phyloP scores from a whole-genome alignment of 148 eudicot genomes.

The Oxyria digyna region DNA sequence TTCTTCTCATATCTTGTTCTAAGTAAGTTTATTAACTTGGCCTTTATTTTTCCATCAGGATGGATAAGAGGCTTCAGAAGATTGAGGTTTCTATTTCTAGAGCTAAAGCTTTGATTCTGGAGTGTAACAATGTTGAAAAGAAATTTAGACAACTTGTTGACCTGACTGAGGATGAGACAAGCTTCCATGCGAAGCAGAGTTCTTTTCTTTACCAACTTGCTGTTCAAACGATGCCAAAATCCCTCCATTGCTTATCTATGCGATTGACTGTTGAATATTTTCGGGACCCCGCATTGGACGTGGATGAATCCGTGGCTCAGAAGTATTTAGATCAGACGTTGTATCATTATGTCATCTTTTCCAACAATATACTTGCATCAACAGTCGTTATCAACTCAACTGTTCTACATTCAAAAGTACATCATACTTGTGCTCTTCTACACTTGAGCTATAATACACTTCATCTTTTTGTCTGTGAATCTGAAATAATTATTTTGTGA shows the following conservation, averaged over 20 bases:
- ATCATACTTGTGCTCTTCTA: slow-evolving; percentile 11
- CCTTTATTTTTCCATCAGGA: slow-evolving; percentile 29
- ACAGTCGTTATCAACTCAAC: slow-evolving; percentile 89
- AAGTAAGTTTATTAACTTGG: not conserved
- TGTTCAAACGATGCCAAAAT: slow-evolving; percentile 89
- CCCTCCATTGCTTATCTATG: slow-evolving; percentile 89
- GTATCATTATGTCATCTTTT: slow-evolving; percentile 76
- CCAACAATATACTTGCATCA: slow-evolving; percentile 73
- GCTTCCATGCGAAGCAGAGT: slow-evolving; percentile 94
- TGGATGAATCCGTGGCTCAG: slow-evolving; percentile 30
- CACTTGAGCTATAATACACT: not conserved
- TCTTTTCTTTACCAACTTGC: slow-evolving; percentile 91
- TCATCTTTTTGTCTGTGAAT: not conserved
- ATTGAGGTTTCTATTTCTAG: slow-evolving; percentile 68
- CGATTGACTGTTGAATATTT: slow-evolving; percentile 84
- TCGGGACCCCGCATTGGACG: slow-evolving; percentile 36
- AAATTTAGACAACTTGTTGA: slow-evolving; percentile 95
- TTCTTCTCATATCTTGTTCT: not conserved
- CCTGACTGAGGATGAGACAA: slow-evolving; percentile 89
- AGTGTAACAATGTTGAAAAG: slow-evolving; percentile 88
- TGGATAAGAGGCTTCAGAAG: slow-evolving; percentile 41
- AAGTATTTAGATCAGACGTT: slow-evolving; percentile 44
- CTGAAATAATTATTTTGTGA: not conserved
- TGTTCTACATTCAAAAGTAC: slow-evolving; percentile 64
- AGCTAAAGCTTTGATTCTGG: slow-evolving; percentile 56